phyloP scores from a whole-genome alignment of 2,329 filamentous ascomycete genomes.

The Aaosphaeria arxii region DNA sequence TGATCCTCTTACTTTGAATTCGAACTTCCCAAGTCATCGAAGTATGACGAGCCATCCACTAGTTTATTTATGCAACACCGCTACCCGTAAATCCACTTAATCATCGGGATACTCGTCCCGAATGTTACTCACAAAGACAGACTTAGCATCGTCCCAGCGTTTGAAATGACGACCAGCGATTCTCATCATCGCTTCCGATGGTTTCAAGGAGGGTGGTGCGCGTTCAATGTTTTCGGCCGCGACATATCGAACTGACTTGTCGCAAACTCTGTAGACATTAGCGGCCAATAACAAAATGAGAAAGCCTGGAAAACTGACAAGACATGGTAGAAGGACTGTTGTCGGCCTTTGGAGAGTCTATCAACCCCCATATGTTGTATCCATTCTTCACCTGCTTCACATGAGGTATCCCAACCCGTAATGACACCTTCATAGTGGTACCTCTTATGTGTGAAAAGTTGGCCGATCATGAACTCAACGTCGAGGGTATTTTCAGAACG shows the following conservation, averaged over 20 bases:
- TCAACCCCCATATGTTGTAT: slow-evolving; percentile 64
- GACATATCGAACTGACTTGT: slow-evolving; percentile 69
- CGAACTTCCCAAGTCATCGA: too few species aligned
- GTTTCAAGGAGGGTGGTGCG: slow-evolving; percentile 22
- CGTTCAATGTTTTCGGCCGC: slow-evolving; percentile 75
- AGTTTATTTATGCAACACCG: too few species aligned
- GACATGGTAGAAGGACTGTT: slow-evolving; percentile 80
- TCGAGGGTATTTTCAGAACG: slow-evolving; percentile 11
- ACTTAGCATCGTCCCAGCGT: slow-evolving; percentile 67
- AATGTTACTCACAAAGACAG: slow-evolving; percentile 79
- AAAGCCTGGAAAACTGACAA: slow-evolving; percentile 60
- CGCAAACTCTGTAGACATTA: slow-evolving; percentile 52
- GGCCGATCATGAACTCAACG: slow-evolving; percentile 57
- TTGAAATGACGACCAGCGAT: slow-evolving; percentile 86
- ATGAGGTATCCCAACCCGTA: slow-evolving; percentile 76
- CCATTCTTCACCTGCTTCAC: slow-evolving; percentile 59
- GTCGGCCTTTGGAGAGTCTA: slow-evolving; percentile 53
- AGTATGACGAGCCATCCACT: too few species aligned
- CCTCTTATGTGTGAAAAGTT: slow-evolving; percentile 78
- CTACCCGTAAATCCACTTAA: not conserved
- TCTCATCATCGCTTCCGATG: slow-evolving; percentile 61
- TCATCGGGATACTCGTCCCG: slow-evolving; percentile 84
- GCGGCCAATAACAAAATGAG: slow-evolving; percentile 18
- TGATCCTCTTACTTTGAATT: too few species aligned
- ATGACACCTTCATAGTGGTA: slow-evolving; percentile 80